Percentiles rank a stretch among this genome's conserved stretches.
phyloP scores from a whole-genome alignment of 2,329 filamentous ascomycete genomes.

The Bipolaris oryzae region DNA sequence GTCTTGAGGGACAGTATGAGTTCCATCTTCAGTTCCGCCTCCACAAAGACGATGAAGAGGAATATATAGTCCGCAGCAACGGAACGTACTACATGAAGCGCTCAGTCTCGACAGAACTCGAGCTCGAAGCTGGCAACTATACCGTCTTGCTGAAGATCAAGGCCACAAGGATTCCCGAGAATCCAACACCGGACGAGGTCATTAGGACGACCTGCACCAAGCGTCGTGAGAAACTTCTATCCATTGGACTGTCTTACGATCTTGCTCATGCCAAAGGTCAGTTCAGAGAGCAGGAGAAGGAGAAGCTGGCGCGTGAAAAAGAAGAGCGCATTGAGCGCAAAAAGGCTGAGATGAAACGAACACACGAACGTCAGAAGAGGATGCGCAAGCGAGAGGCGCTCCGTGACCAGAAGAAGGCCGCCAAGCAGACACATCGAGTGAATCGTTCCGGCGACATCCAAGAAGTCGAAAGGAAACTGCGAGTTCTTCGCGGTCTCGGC shows the following conservation, averaged over 20 bases:
- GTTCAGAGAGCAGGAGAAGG: constrained; percentile 58
- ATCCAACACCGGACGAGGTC: constrained; percentile 67
- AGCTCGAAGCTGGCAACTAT: constrained; percentile 76
- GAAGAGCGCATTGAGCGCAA: constrained; percentile 46
- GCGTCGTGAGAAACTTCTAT: constrained; percentile 73
- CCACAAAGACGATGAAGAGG: constrained; percentile 64
- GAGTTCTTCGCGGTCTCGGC: constrained; percentile 41
- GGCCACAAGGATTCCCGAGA: constrained; percentile 61
- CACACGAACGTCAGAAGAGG: constrained; percentile 42
- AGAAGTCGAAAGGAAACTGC: constrained; percentile 37
- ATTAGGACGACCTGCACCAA: constrained; percentile 68
- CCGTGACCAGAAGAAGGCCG: constrained; percentile 47
- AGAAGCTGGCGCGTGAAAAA: constrained; percentile 49
- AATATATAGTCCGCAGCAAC: constrained; percentile 64
- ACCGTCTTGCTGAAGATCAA: constrained; percentile 76
- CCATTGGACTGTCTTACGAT: constrained; percentile 73
- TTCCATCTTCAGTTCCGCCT: constrained; percentile 65
- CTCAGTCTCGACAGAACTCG: constrained; percentile 77
- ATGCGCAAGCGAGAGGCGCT: constrained; percentile 48
- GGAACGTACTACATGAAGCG: constrained; percentile 68
- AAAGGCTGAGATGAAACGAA: constrained; percentile 47
- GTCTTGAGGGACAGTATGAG: constrained; percentile 62
- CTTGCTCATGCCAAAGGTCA: constrained; percentile 71
- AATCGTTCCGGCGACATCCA: constrained; percentile 30
- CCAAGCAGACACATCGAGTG: constrained; percentile 36